A percentile compares a stretch with the other conserved stretches of the same genome.
These are phyloP conservation scores for Daldinia grandis DNA, from an alignment of 495 filamentous ascomycete species.

Conservation along the genomic window DNA sequence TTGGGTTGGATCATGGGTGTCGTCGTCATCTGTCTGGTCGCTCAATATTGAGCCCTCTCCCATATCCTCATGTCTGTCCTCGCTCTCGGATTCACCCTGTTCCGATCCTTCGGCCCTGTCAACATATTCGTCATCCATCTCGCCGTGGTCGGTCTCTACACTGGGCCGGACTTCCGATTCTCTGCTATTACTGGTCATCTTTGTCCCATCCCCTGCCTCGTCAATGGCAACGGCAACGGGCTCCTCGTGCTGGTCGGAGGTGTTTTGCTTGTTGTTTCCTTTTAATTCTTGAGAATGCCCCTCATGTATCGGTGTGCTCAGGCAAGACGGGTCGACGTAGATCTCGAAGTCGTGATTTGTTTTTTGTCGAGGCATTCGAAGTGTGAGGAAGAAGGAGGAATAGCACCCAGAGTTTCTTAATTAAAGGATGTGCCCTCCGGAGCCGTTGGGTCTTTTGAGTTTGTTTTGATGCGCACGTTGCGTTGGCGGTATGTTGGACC, in stretches of 20 bases:
- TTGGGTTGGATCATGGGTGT: conserved; percentile 26
- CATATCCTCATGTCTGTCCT: conserved; percentile 24
- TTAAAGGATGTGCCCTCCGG: not conserved
- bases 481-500: conserved; percentile 26
- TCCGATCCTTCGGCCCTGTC: conserved; percentile 11
- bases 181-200: conserved; percentile 2
- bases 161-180: conserved; percentile 23
- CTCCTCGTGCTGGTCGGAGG: not conserved
- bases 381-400: conserved; percentile 2
- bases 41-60: conserved; percentile 49
- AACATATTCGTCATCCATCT: not conserved
- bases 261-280: conserved; percentile 10
- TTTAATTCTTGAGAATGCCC: conserved; percentile 23
- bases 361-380: conserved; percentile 40
- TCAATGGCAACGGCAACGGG: not conserved
- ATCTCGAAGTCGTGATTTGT: conserved; percentile 52
- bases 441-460: not conserved
- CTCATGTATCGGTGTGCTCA: conserved; percentile 49
- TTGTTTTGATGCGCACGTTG: conserved; percentile 25
- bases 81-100: conserved; percentile 5
- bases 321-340: conserved; percentile 54
- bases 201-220: not conserved
- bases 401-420: not conserved
- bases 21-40: conserved; percentile 47
- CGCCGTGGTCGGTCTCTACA: conserved; percentile 22